Conservation (phyloP, 352 stramenopile genomes). For the Globisporangium spinosum region DNA sequence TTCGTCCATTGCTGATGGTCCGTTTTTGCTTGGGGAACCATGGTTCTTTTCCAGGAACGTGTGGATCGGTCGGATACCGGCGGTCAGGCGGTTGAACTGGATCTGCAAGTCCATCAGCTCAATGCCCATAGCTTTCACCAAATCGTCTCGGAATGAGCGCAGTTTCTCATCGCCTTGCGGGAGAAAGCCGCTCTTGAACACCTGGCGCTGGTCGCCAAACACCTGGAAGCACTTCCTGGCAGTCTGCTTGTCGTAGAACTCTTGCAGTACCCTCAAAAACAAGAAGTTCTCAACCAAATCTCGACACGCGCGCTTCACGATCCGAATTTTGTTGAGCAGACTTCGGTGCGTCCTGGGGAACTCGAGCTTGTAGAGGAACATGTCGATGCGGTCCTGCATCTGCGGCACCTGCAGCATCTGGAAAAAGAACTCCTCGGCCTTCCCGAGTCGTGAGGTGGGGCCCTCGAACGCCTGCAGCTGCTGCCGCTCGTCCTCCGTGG, state of each 20-base stretch:
- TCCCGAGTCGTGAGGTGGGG: constrained; percentile 44
- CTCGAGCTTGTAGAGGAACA: constrained; percentile 76
- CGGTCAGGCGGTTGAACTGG: constrained; percentile 53
- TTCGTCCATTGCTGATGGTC: constrained; percentile 18
- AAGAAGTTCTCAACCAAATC: constrained; percentile 71
- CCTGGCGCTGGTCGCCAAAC: constrained; percentile 25
- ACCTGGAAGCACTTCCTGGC: constrained; percentile 26
- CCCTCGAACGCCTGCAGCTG: constrained; percentile 43
- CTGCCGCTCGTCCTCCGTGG: constrained; percentile 57
- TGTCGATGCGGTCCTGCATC: constrained; percentile 62
- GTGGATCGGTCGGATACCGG: constrained; percentile 39
- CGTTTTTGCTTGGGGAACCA: not conserved
- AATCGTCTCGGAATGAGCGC: constrained; percentile 48
- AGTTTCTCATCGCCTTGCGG: constrained; percentile 49
- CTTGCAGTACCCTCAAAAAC: constrained; percentile 48
- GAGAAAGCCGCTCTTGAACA: constrained; percentile 39
- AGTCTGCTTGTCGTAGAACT: constrained; percentile 45
- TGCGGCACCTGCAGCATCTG: constrained; percentile 54
- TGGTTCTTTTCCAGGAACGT: constrained; percentile 37
- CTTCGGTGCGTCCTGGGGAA: constrained; percentile 42
- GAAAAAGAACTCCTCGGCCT: constrained; percentile 72
- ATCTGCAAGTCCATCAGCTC: constrained; percentile 64
- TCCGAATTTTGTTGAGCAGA: constrained; percentile 41
- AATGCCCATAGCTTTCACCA: constrained; percentile 45
- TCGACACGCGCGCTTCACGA: constrained; percentile 58